Percentiles rank a stretch among this genome's conserved stretches.
These are phyloP conservation scores for Epichloe gansuensis DNA, from an alignment of 2,329 filamentous ascomycete species.

Conservation along the genomic window DNA sequence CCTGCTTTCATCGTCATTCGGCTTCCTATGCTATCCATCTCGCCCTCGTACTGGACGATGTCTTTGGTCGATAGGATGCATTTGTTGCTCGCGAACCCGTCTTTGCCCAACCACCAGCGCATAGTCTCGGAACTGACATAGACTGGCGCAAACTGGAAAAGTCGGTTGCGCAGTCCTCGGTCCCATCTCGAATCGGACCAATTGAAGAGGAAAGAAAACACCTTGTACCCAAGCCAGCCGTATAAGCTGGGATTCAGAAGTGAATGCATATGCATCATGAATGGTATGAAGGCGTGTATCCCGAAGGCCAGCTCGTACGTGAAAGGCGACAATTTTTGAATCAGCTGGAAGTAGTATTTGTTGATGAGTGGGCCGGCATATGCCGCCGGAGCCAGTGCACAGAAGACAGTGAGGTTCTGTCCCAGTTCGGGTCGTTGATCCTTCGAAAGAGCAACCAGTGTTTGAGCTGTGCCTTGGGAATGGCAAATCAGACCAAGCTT, in stretches of 20 bases:
- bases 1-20: neutral
- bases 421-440: conserved; percentile 79
- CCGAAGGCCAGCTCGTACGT: conserved; percentile 77
- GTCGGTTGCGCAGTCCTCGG: conserved; percentile 58
- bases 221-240: conserved; percentile 71
- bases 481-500: conserved; percentile 78
- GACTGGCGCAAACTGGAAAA: conserved; percentile 87
- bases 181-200: conserved; percentile 86
- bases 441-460: conserved; percentile 76
- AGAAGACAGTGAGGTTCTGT: conserved; percentile 75
- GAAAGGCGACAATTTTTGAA: conserved; percentile 62
- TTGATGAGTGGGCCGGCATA: conserved; percentile 79
- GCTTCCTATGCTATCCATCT: conserved; percentile 35
- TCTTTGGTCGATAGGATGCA: conserved; percentile 76
- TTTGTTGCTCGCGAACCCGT: conserved; percentile 67
- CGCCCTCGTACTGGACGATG: conserved; percentile 48
- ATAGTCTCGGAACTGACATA: conserved; percentile 84
- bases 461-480: conserved; percentile 83
- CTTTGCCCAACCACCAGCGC: conserved; percentile 87
- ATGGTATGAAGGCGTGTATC: conserved; percentile 82
- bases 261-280: conserved; percentile 78
- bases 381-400: conserved; percentile 76
- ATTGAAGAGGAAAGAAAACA: conserved; percentile 80
- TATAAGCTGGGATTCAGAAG: conserved; percentile 55
- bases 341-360: conserved; percentile 85